Evolutionary conservation across 2,329 filamentous ascomycete genomes (phyloP), one percentile per base, ranked within the genome.

Genomic region (Venturia pyrina): DNA sequence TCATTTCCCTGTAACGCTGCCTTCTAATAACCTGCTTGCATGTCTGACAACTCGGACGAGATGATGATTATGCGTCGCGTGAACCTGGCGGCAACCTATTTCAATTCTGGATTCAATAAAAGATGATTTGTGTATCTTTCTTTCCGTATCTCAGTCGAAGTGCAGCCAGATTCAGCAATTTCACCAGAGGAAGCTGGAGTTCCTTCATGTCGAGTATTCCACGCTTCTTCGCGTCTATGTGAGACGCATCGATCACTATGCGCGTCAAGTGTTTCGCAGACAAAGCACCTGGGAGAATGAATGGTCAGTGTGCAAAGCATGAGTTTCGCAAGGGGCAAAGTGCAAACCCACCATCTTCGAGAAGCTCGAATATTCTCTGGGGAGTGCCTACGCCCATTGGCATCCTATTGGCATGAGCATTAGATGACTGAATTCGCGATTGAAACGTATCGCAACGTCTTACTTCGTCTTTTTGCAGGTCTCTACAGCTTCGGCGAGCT

Each of bases 121-220:
- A 59, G 32, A 59, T 59, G 19, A 59, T 59, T 37, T 59, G 53
- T 32, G 32, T 34, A 8, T 59, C 53, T 59, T 37, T 59, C 53
- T 59, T 59, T 21, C 28, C 53, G 8, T 59, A 59, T 37, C 53
- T 59, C 53, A 59, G 21, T 21, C 53, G 53, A 13, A 62, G 43
- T 17, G 34, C 40, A 7, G 60, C 28, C 15, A n/a, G 37, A n/a
- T 43, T 84, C 63, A 99, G 79, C 73, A 96, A 86, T 68, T 86
- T 84, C 59, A 91, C 84, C 61, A 98, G 82, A 7, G 91, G 90
- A 72, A 92, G 82, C 79, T 93, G 88, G 0, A 91, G 91, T 68
- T 99, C 95, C 76, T 90, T 91, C 91, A 98, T 97, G 73, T 98
- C 95, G 75, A 96, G 86, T 69, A 99, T 86, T 0, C 92, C 91